Evolutionary conservation across 768 basidiomycete species (phyloP), one percentile per base, ranked within the genome.

Genomic region (Xerocomellus chrysenteron): DNA sequence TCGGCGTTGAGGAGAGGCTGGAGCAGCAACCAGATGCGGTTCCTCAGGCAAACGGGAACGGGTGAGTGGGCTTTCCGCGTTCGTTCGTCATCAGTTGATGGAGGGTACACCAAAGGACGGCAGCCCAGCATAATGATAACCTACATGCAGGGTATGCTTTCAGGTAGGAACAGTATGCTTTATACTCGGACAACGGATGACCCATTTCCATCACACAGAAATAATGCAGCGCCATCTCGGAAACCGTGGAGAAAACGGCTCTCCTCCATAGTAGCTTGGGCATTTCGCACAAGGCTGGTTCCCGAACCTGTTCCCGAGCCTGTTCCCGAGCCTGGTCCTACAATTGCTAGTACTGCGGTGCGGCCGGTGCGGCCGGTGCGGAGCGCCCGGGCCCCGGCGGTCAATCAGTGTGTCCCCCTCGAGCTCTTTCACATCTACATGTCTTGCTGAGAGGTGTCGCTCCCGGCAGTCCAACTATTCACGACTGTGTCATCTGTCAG

Each of bases 401-500:
- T 28, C 45, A 62, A 57, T 51, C 61, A 61, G 69, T 68, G 14
- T 5, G 67, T 47, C 19, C 5, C 19, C 0, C 37, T n/a, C 26
- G 4, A 50, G 32, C 10, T 21, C 17, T 32, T 28, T 11, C 30
- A 7, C 12, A 21, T 43, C 4, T 32, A 2, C 45, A 1, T 37
- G 0, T 21, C n/a, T 28, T 42, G 9, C 52, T 58, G 16, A 61
- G 14, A 19, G 17, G 32, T 11, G 10, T 33, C 26, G 26, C 17
- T 14, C 8, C 39, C 8, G 6, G 8, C 32, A 61, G 61, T 42
- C 58, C 49, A 28, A 68, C 68, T 33, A 66, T 68, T 42, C 67
- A 74, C 36, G 59, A 66, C 17, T 76, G 75, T 57, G 69, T 74
- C 17, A 59, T 73, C 16, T 76, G 75, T 50, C 65, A 62, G 40